Conservation (phyloP, 208 protist species). For the Phytomonas sp. region DNA sequence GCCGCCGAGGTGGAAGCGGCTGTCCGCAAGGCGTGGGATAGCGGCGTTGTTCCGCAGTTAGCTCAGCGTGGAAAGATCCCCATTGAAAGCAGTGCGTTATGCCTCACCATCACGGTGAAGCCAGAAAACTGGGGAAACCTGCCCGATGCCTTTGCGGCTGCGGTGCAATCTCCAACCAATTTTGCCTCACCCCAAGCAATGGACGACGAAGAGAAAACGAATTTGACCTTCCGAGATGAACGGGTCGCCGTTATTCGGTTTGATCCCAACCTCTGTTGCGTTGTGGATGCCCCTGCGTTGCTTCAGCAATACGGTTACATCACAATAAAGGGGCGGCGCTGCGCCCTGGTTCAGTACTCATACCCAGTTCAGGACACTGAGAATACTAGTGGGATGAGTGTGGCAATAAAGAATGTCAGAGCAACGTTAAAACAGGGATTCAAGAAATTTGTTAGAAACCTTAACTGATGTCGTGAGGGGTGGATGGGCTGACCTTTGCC, state of each 20-base stretch:
- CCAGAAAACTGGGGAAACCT: neutral
- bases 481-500: neutral
- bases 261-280: constrained; percentile 35
- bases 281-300: constrained; percentile 31
- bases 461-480: constrained; percentile 25
- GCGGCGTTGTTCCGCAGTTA: constrained; percentile 23
- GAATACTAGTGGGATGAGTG: constrained; percentile 18
- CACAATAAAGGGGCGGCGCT: constrained; percentile 23
- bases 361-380: constrained; percentile 39
- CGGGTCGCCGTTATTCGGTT: constrained; percentile 59
- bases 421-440: constrained; percentile 54
- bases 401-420: constrained; percentile 44
- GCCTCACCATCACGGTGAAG: constrained; percentile 31
- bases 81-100: constrained; percentile 47
- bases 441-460: constrained; percentile 59
- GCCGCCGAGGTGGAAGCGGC: constrained; percentile 28
- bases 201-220: constrained; percentile 15
- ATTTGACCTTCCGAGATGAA: constrained; percentile 17
- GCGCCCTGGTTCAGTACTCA: constrained; percentile 41
- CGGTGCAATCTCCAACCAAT: neutral
- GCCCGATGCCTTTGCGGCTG: neutral
- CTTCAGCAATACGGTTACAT: constrained; percentile 31
- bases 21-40: constrained; percentile 40
- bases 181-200: neutral
- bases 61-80: constrained; percentile 11